Evolutionary conservation across 148 eudicot genomes (phyloP).

Genomic region (Spergularia bocconei): DNA sequence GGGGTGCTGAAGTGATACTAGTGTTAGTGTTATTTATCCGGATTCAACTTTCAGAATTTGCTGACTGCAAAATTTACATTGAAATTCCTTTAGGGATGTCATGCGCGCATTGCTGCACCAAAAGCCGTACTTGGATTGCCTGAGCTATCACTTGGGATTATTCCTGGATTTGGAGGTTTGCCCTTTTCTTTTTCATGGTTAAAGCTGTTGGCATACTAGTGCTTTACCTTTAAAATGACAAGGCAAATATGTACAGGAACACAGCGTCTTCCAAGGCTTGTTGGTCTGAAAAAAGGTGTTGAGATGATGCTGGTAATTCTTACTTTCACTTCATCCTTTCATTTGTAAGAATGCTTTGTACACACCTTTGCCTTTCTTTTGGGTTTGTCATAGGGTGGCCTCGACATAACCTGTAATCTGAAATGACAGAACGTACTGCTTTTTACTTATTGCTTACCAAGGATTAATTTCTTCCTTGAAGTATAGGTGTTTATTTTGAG

Average conservation of each 20-base stretch:
- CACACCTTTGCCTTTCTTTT: not conserved
- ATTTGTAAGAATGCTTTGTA: not conserved
- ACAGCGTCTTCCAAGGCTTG: conserved; percentile 93
- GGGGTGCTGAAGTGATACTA: not conserved
- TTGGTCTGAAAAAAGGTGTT: conserved; percentile 72
- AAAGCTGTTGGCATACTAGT: not conserved
- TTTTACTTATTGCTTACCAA: not conserved
- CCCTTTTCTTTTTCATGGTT: not conserved
- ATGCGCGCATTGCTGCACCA: conserved; percentile 85
- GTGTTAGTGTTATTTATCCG: not conserved
- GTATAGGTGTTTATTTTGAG: not conserved
- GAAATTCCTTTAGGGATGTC: conserved; percentile 60
- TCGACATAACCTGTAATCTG: not conserved
- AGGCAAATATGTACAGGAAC: conserved; percentile 52
- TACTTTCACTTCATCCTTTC: not conserved
- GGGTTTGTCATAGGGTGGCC: not conserved
- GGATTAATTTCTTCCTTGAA: not conserved
- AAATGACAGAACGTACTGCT: not conserved
- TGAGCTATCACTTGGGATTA: conserved; percentile 81
- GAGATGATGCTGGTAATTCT: conserved; percentile 80
- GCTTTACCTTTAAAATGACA: not conserved
- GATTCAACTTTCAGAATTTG: not conserved
- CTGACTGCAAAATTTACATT: not conserved
- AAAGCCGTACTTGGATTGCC: conserved; percentile 87
- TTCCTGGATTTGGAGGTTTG: conserved; percentile 93